Evolutionary conservation across 2,329 filamentous ascomycete genomes (phyloP).

Genomic region (Aspergillus eucalypticola): DNA sequence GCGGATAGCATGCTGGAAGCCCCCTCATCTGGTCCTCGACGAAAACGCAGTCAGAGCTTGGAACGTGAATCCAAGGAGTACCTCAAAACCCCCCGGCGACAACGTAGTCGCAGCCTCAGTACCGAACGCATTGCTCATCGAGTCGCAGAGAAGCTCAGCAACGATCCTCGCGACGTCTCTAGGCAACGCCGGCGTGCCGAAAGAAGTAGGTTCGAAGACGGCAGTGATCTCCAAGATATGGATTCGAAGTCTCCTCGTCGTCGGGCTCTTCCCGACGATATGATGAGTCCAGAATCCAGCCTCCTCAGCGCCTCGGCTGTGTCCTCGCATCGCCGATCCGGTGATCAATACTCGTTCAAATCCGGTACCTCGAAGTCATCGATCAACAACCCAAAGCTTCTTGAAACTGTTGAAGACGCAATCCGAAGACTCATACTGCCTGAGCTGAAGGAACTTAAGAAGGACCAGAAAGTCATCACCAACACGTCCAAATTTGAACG

Average conservation of each 20-base stretch:
- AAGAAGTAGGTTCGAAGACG: slow-evolving; percentile 49
- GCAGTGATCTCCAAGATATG: slow-evolving; percentile 48
- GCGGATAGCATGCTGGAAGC: slow-evolving; percentile 69
- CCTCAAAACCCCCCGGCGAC: slow-evolving; percentile 60
- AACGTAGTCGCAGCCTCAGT: slow-evolving; percentile 64
- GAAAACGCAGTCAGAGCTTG: slow-evolving; percentile 54
- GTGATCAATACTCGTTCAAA: slow-evolving; percentile 59
- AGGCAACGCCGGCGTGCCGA: slow-evolving; percentile 45
- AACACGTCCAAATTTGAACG: slow-evolving; percentile 69
- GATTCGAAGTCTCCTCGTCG: slow-evolving; percentile 49
- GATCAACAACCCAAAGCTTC: slow-evolving; percentile 86
- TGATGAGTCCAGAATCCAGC: slow-evolving; percentile 62
- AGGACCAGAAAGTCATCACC: slow-evolving; percentile 78
- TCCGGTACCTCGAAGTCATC: slow-evolving; percentile 67
- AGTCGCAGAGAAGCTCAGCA: slow-evolving; percentile 66
- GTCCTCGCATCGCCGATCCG: slow-evolving; percentile 55
- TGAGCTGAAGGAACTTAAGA: slow-evolving; percentile 86
- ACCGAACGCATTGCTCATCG: slow-evolving; percentile 68
- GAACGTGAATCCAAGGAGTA: slow-evolving; percentile 47
- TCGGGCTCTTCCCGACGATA: slow-evolving; percentile 54
- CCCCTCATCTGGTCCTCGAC: slow-evolving; percentile 47
- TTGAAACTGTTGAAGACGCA: slow-evolving; percentile 90
- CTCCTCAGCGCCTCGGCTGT: slow-evolving; percentile 59
- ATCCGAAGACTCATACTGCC: slow-evolving; percentile 87
- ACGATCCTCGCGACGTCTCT: slow-evolving; percentile 50